Evolutionary conservation across 2,329 filamentous ascomycete species (phyloP), one percentile per base, ranked within the genome.

Genomic region (Cytospora schulzeri): DNA sequence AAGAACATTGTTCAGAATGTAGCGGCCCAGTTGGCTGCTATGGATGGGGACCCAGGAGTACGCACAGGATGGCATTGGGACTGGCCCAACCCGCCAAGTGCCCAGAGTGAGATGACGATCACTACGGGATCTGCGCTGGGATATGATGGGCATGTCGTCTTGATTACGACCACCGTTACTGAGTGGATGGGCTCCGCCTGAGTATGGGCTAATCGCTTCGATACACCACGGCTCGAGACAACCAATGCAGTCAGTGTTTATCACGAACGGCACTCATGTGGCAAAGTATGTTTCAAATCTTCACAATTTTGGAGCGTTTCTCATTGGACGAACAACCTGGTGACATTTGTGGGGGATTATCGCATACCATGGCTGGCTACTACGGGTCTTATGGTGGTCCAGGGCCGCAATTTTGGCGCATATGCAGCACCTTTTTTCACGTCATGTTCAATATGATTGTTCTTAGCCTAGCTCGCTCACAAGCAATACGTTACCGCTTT

Each of bases 161-260:
- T 62, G 38, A 57, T 66, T 24, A 67, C 66, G 7, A 67, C 66
- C 15, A 67, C 63, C 11, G 45, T 67, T 7, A 66, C 66, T 9
- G 60, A 62, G 14, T 62, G 53, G 38, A 38, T 62, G 41, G 24
- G 53, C 29, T 31, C 60, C 4, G 29, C 7, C 2, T 31, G 19
- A 48, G 17, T 9, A 24, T 11, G 17, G n/a, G 38, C 38, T 45
- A 1, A 5, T 45, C 2, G 45, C 45, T 1, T 3, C n/a, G 2
- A 22, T 4, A 11, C 24, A 3, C 9, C n/a, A 24, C 41, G 4
- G n/a, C 45, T 48, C 50, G 22, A 56, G 6, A 5, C 29, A 22
- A 19, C 15, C 24, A 15, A 14, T 6, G 33, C 8, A 11, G 38
- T 8, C n/a, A n/a, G n/a, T n/a, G n/a, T n/a, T 1, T 17, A 41